Evolutionary conservation across 2,329 filamentous ascomycete genomes (phyloP), one percentile per base, ranked within the genome.

Genomic region (Arthrocladium fulminans): DNA sequence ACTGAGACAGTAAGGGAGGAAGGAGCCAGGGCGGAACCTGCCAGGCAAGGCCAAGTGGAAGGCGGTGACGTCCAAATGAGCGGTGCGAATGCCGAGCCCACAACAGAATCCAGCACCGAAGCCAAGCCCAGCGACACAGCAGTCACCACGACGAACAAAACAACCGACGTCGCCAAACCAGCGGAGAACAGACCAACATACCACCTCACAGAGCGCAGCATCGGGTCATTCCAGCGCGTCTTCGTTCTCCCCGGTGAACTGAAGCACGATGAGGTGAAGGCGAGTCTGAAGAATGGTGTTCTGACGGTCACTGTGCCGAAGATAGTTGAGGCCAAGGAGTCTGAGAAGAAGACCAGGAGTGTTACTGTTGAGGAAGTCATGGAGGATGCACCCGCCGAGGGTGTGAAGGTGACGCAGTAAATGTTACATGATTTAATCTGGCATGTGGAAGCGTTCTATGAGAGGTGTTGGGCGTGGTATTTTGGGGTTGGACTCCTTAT

Each of bases 261-360:
- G 40, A 71, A 80, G 54, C 76, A 80, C 59, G 77, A 81, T 25
- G 66, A 63, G n/a, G 78, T 81, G 57, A 78, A 74, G 65, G 79
- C 79, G n/a, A 75, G 66, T 51, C 60, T 82, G 61, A 80, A 77
- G 67, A 73, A 81, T 57, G 79, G 79, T 12, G 73, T 82, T 46
- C 62, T 82, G 48, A 73, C 66, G 45, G 70, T 82, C 30, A 58
- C 73, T 3, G 72, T 82, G 3, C 79, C 79, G 2, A 82, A 81
- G 68, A 66, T 71, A 67, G 69, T 30, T 61, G 68, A 55, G 67
- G 20, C 43, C 6, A 25, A 35, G 17, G 29, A 37, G 17, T n/a
- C 39, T 25, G 43, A 45, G 43, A 45, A 45, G 43, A 35, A 37
- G 43, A 24, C 5, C 23, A 15, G 43, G n/a, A 45, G 27, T 24